Percentiles rank a stretch among this genome's conserved stretches.
Evolutionary conservation across 1,284 basidiomycete species (phyloP).

Genomic region (Termitomyces sp.): DNA sequence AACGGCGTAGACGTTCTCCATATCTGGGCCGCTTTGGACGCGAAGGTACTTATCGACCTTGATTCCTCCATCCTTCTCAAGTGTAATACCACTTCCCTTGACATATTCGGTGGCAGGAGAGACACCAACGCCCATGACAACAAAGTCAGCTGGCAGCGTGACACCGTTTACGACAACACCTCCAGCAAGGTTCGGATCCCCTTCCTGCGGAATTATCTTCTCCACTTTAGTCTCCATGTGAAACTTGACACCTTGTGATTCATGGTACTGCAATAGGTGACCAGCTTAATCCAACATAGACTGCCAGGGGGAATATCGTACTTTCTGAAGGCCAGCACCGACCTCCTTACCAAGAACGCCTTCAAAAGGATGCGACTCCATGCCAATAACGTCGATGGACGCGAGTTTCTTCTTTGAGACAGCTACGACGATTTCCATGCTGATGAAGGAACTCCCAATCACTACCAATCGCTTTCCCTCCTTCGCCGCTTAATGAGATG

Average conservation of each 20-base stretch:
- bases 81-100: conserved; percentile 60
- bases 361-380: conserved; percentile 83
- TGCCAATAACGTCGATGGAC: conserved; percentile 79
- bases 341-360: conserved; percentile 77
- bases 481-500: conserved; percentile 38
- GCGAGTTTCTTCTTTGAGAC: conserved; percentile 72
- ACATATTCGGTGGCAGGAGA: conserved; percentile 82
- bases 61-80: conserved; percentile 80
- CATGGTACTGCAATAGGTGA: conserved; percentile 51
- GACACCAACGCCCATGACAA: conserved; percentile 90
- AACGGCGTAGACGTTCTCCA: conserved; percentile 74
- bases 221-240: conserved; percentile 75
- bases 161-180: conserved; percentile 71
- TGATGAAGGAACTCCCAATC: conserved; percentile 90
- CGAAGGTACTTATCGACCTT: conserved; percentile 77
- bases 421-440: conserved; percentile 85
- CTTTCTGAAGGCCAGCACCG: conserved; percentile 77
- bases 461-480: conserved; percentile 79
- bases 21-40: conserved; percentile 47
- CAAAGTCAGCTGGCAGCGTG: conserved; percentile 70
- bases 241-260: conserved; percentile 81
- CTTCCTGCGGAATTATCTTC: conserved; percentile 61
- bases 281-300: neutral
- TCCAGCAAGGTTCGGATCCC: conserved; percentile 41
- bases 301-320: conserved; percentile 22